phyloP scores from a whole-genome alignment of 2,329 filamentous ascomycete species.

The Ascochyta koolunga region DNA sequence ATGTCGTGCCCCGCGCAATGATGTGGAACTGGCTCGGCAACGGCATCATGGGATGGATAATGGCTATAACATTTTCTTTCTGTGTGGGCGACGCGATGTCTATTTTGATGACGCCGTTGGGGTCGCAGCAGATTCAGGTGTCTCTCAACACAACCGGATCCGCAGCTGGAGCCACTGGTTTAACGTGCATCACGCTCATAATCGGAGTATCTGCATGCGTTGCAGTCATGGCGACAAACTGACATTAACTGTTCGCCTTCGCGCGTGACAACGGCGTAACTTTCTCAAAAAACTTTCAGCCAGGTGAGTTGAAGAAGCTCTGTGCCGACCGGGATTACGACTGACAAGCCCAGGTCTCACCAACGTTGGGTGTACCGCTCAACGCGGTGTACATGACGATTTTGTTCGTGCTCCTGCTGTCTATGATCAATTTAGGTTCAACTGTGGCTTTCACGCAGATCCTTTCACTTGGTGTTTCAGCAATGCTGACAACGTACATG shows the following conservation, averaged over 20 bases:
- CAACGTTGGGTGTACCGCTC: conserved; percentile 29
- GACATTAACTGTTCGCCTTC: conserved; percentile 38
- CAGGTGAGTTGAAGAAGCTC: conserved; percentile 8
- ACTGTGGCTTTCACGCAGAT: conserved; percentile 29
- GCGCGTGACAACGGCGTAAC: conserved; percentile 37
- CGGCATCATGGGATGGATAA: conserved; percentile 43
- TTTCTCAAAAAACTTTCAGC: conserved; percentile 31
- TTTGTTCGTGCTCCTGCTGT: conserved; percentile 26
- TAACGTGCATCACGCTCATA: conserved; percentile 31
- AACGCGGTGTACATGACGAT: conserved; percentile 30
- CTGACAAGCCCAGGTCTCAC: conserved; percentile 17
- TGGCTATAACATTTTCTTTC: conserved; percentile 29
- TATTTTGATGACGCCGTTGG: conserved; percentile 21
- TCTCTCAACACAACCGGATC: conserved; percentile 33
- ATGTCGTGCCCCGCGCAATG: conserved; percentile 45
- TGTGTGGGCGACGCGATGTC: conserved; percentile 18
- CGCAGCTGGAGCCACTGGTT: conserved; percentile 19
- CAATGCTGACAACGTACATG: conserved; percentile 29
- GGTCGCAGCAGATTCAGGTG: conserved; percentile 31
- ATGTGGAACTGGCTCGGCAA: conserved; percentile 46
- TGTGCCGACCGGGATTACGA: no score
- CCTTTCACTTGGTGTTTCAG: conserved; percentile 19
- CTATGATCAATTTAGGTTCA: conserved; percentile 39
- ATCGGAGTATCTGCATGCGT: conserved; percentile 29
- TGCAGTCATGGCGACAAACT: conserved; percentile 29